Conservation (phyloP, 805 yeast species). For the Blastobotrys peoriensis region DNA sequence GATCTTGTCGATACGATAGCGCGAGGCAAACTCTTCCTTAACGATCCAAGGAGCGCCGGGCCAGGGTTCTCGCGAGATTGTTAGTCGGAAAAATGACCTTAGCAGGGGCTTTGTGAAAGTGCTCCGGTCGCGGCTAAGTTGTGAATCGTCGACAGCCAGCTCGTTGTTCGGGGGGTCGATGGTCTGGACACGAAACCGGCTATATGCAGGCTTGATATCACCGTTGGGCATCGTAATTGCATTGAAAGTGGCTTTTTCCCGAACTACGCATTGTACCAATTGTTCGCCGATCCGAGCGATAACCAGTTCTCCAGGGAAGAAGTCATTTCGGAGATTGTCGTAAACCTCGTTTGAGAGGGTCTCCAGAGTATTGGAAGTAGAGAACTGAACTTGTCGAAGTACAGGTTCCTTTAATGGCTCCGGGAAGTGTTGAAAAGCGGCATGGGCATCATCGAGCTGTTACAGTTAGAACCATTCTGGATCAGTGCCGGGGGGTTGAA, state of each 20-base stretch:
- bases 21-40: slow-evolving; percentile 63
- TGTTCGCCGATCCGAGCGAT: slow-evolving; percentile 46
- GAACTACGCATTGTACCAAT: slow-evolving; percentile 51
- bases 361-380: slow-evolving; percentile 75
- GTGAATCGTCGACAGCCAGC: slow-evolving; percentile 63
- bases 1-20: slow-evolving; percentile 48
- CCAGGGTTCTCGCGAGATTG: slow-evolving; percentile 70
- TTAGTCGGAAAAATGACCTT: slow-evolving; percentile 78
- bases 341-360: slow-evolving; percentile 84
- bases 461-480: too few relatives aligned
- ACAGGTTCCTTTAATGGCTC: slow-evolving; percentile 89
- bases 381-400: slow-evolving; percentile 76
- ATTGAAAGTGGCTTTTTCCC: slow-evolving; percentile 76
- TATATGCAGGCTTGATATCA: slow-evolving; percentile 44
- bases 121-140: slow-evolving; percentile 76
- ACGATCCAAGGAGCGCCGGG: slow-evolving; percentile 97
- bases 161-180: slow-evolving; percentile 43
- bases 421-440: slow-evolving; percentile 79
- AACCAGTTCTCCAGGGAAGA: slow-evolving; percentile 86
- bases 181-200: slow-evolving; percentile 67
- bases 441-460: slow-evolving; percentile 29
- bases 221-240: slow-evolving; percentile 29
- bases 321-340: slow-evolving; percentile 67
- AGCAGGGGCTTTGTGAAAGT: slow-evolving; percentile 85
- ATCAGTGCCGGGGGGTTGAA: too few relatives aligned